Percentiles rank a stretch among this genome's conserved stretches.
Evolutionary conservation across 2,329 filamentous ascomycete species (phyloP).

Genomic region (Blastomyces silverae): DNA sequence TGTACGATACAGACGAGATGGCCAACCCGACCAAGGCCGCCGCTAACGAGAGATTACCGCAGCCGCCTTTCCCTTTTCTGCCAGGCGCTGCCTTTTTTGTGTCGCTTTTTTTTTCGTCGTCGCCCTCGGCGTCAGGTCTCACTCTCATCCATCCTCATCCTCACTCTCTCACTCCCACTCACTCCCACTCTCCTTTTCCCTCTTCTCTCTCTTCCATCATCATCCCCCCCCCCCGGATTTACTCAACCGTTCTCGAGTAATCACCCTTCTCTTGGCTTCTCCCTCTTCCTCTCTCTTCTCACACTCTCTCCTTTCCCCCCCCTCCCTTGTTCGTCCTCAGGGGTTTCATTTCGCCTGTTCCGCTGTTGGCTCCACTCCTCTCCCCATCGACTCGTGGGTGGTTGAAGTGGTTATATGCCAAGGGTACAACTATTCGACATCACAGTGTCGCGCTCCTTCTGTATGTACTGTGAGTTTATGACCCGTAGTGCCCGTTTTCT

Average conservation of each 20-base stretch:
- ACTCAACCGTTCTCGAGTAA: slow-evolving; percentile 17
- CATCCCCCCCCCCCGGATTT: slow-evolving; percentile 25
- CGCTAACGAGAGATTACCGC: not conserved
- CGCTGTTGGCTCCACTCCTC: not conserved
- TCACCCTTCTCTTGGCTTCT: slow-evolving; percentile 5
- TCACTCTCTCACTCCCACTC: slow-evolving; percentile 22
- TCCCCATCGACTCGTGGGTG: not conserved
- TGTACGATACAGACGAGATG: not conserved
- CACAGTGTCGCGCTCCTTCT: slow-evolving; percentile 11
- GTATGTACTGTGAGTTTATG: slow-evolving; percentile 10
- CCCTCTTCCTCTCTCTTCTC: not conserved
- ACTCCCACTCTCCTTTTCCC: slow-evolving; percentile 24
- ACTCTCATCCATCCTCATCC: slow-evolving; percentile 14
- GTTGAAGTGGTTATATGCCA: not conserved
- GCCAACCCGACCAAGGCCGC: not conserved
- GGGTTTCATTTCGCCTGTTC: not conserved
- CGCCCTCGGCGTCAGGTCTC: not conserved
- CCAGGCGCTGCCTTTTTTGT: not conserved
- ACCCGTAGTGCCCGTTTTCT: slow-evolving; percentile 8
- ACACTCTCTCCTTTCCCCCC: slow-evolving; percentile 8
- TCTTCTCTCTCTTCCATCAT: slow-evolving; percentile 22
- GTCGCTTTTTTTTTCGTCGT: not conserved
- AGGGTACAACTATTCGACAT: not conserved
- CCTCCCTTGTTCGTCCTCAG: not conserved
- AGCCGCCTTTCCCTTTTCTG: slow-evolving; percentile 10